A percentile compares a stretch with the other conserved stretches of the same genome.
Conservation (phyloP, 2,329 filamentous ascomycete species). For the Elsinoe perseae region DNA sequence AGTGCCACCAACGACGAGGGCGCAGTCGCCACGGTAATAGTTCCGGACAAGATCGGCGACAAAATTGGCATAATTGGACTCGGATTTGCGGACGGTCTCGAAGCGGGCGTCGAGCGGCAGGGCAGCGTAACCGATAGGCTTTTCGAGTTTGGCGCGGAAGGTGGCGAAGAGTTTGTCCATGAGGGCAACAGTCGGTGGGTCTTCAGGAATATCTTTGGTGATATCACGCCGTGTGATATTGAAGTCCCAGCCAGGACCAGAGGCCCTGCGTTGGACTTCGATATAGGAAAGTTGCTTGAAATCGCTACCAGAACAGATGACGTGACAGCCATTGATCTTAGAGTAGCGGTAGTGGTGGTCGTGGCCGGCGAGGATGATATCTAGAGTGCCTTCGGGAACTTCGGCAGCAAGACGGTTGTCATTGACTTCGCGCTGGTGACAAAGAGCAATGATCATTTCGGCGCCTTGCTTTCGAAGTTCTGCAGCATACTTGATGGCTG, state of each 20-base stretch:
- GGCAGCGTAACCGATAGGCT: conserved; percentile 74
- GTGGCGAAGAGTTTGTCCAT: conserved; percentile 63
- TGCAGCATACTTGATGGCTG: conserved; percentile 68
- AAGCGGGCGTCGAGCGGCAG: conserved; percentile 80
- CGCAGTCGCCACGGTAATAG: conserved; percentile 73
- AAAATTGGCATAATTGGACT: conserved; percentile 85
- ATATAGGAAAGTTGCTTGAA: conserved; percentile 91
- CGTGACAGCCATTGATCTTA: conserved; percentile 69
- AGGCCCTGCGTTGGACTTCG: conserved; percentile 57
- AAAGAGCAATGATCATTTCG: conserved; percentile 73
- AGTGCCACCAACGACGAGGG: conserved; percentile 76
- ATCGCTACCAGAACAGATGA: conserved; percentile 80
- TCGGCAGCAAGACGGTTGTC: conserved; percentile 77
- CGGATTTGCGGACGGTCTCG: conserved; percentile 65
- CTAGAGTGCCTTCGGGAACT: conserved; percentile 61
- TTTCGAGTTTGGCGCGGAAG: conserved; percentile 68
- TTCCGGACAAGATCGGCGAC: conserved; percentile 85
- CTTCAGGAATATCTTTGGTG: conserved; percentile 57
- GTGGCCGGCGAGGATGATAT: conserved; percentile 81
- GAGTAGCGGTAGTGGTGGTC: conserved; percentile 82
- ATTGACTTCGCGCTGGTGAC: conserved; percentile 81
- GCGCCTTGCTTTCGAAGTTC: conserved; percentile 66
- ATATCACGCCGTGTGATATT: conserved; percentile 69
- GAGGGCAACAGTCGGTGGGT: conserved; percentile 53
- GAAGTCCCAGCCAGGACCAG: conserved; percentile 60